Base-by-base conservation (phyloP, 768 basidiomycete species). In the Coprinopsis sp. region DNA sequence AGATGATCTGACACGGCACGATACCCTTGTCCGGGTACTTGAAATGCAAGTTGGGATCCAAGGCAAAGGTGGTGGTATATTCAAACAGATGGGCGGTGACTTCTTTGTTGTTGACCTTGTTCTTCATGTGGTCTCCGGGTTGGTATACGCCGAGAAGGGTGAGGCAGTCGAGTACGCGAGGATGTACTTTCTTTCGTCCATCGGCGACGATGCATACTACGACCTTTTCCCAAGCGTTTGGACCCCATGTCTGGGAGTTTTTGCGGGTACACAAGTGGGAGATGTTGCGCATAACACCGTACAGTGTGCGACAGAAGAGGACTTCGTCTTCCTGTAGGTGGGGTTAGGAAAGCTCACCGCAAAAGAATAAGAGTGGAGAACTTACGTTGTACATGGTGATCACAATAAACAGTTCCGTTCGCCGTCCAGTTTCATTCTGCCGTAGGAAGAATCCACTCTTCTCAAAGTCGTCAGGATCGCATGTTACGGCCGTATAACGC, bases 161-260 rank as follows among this genome's bases (percentile, higher is more conserved):
- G 28, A 99, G 72, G 50, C 91, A 92, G 59, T 90, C 89, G 16
- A 92, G 79, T 6, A 90, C 85, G 8, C 88, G 82, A 27, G 90
- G 84, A 57, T 93, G 87, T 37, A 90, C 61, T 59, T 87, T 84
- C 57, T 82, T 80, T 28, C 91, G 81, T 6, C 91, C 92, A 58
- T 94, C 91, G 3, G 90, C 87, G 18, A 95, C 87, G 48, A 94
- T 88, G 58, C 89, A 93, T 2, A 95, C 89, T 2, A 95, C 91
- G 21, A 95, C 90, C 78, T 96, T 97, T 65, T 97, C 91, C 95
- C 95, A 98, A 3, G 91, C 87, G 36, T 95, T 92, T 3, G 82
- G 79, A 2, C 95, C 95, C 95, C 95, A 98, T 4, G 91, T 96
- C 56, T 91, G 88, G 8, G 88, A 91, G 50, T 86, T 86, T 59